Percentiles rank a stretch among this genome's conserved stretches.
Conservation (phyloP, 257 asterid species). For the Coffea canephora region DNA sequence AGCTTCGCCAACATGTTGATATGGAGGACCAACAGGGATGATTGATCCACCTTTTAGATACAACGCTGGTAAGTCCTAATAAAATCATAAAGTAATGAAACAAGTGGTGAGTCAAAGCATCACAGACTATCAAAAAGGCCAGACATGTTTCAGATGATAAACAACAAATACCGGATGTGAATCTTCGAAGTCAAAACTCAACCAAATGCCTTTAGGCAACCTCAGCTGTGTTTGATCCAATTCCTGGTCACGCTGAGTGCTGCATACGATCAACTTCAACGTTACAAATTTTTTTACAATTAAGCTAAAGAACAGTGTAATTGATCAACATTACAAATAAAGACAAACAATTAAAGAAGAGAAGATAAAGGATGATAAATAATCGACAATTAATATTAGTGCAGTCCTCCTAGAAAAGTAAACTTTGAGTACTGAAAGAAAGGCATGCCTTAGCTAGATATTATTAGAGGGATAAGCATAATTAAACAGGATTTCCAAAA, state of each 20-base stretch:
- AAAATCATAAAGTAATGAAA: conserved; percentile 21
- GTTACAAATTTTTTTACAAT: background rate
- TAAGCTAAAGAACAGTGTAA: too few relatives aligned
- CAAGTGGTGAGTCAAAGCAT: conserved; percentile 1
- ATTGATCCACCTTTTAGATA: conserved; percentile 92
- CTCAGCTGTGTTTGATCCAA: conserved; percentile 50
- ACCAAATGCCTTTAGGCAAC: conserved; percentile 86
- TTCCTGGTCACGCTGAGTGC: conserved; percentile 59
- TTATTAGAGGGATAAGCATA: too few relatives aligned
- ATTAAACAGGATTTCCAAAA: too few relatives aligned
- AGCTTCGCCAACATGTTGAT: conserved; percentile 75
- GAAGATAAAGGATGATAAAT: background rate
- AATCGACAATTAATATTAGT: too few relatives aligned
- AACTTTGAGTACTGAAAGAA: too few relatives aligned
- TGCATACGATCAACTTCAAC: conserved; percentile 35
- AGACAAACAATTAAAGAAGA: background rate
- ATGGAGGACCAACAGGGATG: conserved; percentile 58
- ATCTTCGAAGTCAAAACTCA: conserved; percentile 86
- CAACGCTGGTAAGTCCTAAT: conserved; percentile 82
- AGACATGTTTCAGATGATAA: background rate
- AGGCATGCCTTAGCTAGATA: too few relatives aligned
- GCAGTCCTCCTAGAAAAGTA: too few relatives aligned
- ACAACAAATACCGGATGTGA: conserved; percentile 67
- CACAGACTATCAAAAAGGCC: conserved; percentile 3
- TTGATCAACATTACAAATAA: too few relatives aligned